These are phyloP conservation scores for Deinandra increscens DNA, from an alignment of 129 eudicot genomes.

Conservation along the genomic window DNA sequence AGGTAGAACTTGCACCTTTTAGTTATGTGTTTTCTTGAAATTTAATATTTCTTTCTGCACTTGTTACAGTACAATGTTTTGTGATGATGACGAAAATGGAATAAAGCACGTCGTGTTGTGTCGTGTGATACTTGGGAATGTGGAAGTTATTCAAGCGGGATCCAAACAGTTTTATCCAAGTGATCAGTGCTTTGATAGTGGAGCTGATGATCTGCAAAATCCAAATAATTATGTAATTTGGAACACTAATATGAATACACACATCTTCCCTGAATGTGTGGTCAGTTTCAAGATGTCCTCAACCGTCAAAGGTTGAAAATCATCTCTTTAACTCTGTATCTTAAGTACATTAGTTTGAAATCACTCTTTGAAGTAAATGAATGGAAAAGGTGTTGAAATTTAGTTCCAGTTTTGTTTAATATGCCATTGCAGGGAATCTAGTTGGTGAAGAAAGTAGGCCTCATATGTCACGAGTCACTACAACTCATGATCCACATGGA, in stretches of 20 bases:
- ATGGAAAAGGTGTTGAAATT: neutral
- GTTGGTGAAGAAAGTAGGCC: constrained; percentile 25
- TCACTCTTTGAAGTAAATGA: neutral
- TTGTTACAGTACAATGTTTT: constrained; percentile 42
- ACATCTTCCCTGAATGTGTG: constrained; percentile 67
- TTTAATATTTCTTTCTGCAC: neutral
- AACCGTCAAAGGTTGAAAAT: constrained; percentile 49
- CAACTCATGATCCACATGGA: constrained; percentile 15
- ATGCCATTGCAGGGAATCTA: constrained; percentile 17
- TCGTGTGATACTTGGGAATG: constrained; percentile 88
- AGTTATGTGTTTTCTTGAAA: neutral
- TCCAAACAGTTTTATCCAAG: constrained; percentile 78
- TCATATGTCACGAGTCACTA: constrained; percentile 26
- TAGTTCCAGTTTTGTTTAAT: neutral
- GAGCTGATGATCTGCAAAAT: constrained; percentile 72
- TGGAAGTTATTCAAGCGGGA: constrained; percentile 65
- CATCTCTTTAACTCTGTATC: neutral
- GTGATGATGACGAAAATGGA: constrained; percentile 93
- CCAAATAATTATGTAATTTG: constrained; percentile 74
- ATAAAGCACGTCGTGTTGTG: constrained; percentile 65
- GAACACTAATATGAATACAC: constrained; percentile 73
- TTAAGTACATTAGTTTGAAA: neutral
- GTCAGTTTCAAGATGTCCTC: constrained; percentile 64
- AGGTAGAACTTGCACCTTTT: neutral
- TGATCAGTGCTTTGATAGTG: constrained; percentile 63